Evolutionary conservation across 2,329 filamentous ascomycete species (phyloP), one percentile per base, ranked within the genome.

Genomic region (Fusarium mangiferae): DNA sequence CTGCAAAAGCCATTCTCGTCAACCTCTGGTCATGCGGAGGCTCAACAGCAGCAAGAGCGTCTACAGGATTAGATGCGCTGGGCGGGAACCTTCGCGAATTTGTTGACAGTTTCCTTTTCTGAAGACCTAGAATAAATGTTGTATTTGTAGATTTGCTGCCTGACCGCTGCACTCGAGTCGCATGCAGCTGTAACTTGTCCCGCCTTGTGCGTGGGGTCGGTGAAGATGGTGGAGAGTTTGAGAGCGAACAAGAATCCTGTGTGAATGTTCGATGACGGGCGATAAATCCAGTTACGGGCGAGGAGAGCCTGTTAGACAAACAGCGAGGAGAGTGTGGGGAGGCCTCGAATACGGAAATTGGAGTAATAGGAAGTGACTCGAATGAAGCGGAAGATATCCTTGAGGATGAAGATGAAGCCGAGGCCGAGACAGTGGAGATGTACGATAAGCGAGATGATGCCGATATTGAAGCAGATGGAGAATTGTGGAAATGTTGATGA

Each of bases 1-100:
- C 89, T 75, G 87, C 84, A 81, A 86, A 90, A 66, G 89, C 90
- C 90, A 92, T 92, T 82, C 85, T 91, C 79, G 83, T 84, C 73
- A 87, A 81, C 73, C 82, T 84, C 77, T 84, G 85, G 75, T 88
- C 86, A 82, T 86, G 85, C 79, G 83, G 81, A 76, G 85, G 83
- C 79, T 87, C 84, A 75, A 84, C 78, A 73, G 84, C 83, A 77
- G 83, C 81, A 75, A 86, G 83, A 73, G 84, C 82, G 81, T 84
- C 83, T 65, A 83, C 81, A 75, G 83, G 79, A 76, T 78, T 80
- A 62, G 77, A 81, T 68, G 81, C 78, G 65, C 80, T 81, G 66
- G 81, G 78, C 65, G 81, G 81, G 73, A 81, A 77, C 49, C 70
- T 72, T 55, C 62, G 66, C 35, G 66, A 33, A 45, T 57, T 75